Percentiles rank a stretch among this genome's conserved stretches.
These are phyloP conservation scores for Plasmodiophora brassicae DNA, from an alignment of 208 protist genomes.

Conservation along the genomic window DNA sequence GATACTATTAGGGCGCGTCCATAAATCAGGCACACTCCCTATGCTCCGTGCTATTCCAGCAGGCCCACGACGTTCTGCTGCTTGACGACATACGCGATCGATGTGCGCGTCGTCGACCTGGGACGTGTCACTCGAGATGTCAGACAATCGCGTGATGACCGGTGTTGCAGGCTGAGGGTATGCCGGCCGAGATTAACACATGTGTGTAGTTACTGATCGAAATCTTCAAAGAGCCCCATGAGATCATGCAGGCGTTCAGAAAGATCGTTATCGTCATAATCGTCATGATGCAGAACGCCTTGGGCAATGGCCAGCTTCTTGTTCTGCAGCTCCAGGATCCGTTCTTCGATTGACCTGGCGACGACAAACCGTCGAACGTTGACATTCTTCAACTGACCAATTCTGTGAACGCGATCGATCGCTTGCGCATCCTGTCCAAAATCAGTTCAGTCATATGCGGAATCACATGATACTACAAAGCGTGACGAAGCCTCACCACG, in stretches of 20 bases:
- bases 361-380: not conserved
- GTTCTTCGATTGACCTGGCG: not conserved
- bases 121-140: too few relatives aligned
- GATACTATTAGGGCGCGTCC: too few relatives aligned
- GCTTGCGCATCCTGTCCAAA: not conserved
- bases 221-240: not conserved
- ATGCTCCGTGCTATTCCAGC: too few relatives aligned
- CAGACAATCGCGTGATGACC: not conserved
- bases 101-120: too few relatives aligned
- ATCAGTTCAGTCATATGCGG: too few relatives aligned
- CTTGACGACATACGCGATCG: too few relatives aligned
- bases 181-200: not conserved
- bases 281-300: not conserved
- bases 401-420: conserved; percentile 25
- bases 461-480: too few relatives aligned
- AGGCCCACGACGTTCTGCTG: too few relatives aligned
- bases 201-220: not conserved
- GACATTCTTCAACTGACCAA: not conserved
- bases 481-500: too few relatives aligned
- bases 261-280: too few relatives aligned
- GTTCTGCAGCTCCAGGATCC: conserved; percentile 22
- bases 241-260: not conserved
- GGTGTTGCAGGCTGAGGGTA: not conserved
- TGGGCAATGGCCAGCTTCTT: conserved; percentile 2
- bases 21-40: too few relatives aligned